These are phyloP conservation scores for Apiotrichum mycotoxinovorans DNA, from an alignment of 1,284 basidiomycete genomes.

Conservation along the genomic window DNA sequence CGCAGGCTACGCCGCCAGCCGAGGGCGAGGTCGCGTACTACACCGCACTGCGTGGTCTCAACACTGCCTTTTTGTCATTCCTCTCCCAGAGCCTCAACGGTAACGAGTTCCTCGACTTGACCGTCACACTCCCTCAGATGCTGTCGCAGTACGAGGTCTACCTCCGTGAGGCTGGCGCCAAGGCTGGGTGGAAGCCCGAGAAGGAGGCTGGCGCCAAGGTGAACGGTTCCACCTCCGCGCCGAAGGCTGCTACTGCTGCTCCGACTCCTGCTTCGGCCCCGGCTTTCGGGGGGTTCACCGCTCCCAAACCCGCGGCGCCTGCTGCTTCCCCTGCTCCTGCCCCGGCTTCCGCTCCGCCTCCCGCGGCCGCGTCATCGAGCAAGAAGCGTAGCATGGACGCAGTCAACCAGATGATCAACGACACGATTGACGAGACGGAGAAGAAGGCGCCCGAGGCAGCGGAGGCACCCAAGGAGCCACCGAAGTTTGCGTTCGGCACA, in stretches of 20 bases:
- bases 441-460: neutral
- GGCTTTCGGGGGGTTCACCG: slow-evolving; percentile 28
- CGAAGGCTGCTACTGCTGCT: slow-evolving; percentile 22
- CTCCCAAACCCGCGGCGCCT: slow-evolving; percentile 11
- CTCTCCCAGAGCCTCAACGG: slow-evolving; percentile 62
- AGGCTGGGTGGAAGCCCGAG: slow-evolving; percentile 39
- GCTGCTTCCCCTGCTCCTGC: slow-evolving; percentile 14
- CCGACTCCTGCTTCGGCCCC: slow-evolving; percentile 53
- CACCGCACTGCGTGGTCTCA: slow-evolving; percentile 72
- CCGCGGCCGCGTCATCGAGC: slow-evolving; percentile 1
- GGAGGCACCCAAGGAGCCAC: neutral
- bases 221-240: neutral
- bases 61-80: slow-evolving; percentile 65
- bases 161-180: slow-evolving; percentile 58
- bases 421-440: slow-evolving; percentile 27
- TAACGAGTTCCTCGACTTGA: slow-evolving; percentile 73
- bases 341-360: slow-evolving; percentile 8
- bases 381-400: slow-evolving; percentile 32
- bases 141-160: slow-evolving; percentile 64
- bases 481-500: slow-evolving; percentile 23
- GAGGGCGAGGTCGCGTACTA: slow-evolving; percentile 59
- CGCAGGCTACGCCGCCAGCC: slow-evolving; percentile 28
- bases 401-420: slow-evolving; percentile 34
- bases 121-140: slow-evolving; percentile 48
- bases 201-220: neutral